Conservation (phyloP, 2,329 filamentous ascomycete species). For the Ramularia collo-cygni region DNA sequence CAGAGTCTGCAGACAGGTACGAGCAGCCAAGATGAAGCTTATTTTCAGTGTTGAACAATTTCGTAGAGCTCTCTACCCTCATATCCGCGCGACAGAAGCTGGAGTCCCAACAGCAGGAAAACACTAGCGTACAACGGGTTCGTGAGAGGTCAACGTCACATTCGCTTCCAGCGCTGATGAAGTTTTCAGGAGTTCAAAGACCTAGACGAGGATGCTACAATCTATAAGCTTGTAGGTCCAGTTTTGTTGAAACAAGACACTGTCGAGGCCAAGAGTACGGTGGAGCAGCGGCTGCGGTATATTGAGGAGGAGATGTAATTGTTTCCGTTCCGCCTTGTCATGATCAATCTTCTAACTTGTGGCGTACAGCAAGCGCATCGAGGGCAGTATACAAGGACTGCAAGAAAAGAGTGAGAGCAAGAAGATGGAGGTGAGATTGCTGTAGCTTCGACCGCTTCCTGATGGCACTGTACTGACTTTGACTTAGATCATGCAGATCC, state of each 20-base stretch:
- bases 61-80: conserved; percentile 66
- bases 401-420: conserved; percentile 59
- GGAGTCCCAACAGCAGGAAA: conserved; percentile 91
- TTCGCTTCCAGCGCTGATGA: background rate
- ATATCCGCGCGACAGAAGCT: conserved; percentile 82
- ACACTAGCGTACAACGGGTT: conserved; percentile 77
- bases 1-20: conserved; percentile 77
- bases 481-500: conserved; percentile 39
- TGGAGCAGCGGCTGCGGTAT: conserved; percentile 84
- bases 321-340: background rate
- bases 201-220: conserved; percentile 73
- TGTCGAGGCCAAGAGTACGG: conserved; percentile 79
- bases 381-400: conserved; percentile 57
- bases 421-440: conserved; percentile 52
- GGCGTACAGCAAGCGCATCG: conserved; percentile 58
- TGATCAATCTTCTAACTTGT: no score
- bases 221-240: conserved; percentile 93
- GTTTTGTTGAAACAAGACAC: conserved; percentile 93
- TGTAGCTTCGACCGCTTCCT: conserved; percentile 2
- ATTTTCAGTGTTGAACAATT: conserved; percentile 1
- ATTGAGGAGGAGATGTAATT: conserved; percentile 88
- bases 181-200: conserved; percentile 69
- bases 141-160: conserved; percentile 11
- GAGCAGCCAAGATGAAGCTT: conserved; percentile 8
- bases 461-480: conserved; percentile 6